Base-by-base conservation (phyloP, 148 eudicot genomes). In the Rhododendron williamsianum region DNA sequence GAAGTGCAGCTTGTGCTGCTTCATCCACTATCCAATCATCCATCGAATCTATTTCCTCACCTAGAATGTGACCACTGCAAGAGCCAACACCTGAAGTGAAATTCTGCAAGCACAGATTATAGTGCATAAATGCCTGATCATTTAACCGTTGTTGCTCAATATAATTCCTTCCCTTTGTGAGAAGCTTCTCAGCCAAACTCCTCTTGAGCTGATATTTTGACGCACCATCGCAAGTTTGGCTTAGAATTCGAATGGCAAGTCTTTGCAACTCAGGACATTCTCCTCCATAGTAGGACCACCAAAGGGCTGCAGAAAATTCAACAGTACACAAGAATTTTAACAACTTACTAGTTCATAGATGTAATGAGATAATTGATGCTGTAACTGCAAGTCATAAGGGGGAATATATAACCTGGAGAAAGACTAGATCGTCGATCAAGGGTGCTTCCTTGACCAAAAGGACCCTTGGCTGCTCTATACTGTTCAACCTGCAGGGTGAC, bases 151-250 rank as follows among this genome's bases (percentile, higher is more conserved):
- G 77, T 46, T 91, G 80, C 74, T 95, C 93, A 6, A 67, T 35
- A 13, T 6, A 49, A 81, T 85, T 90, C 76, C 82, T 76, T 46
- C 83, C 89, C 41, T 85, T 60, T 18, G 84, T 87, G 46, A 91
- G 80, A 48, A 93, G 84, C 60, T 86, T 87, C 86, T 95, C 95
- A 0, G 95, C 97, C 88, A 91, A 38, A 36, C 81, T 88, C 84
- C 91, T 91, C 83, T 87, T 90, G 8, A 94, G 91, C 30, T 85
- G 90, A 86, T 91, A 94, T 33, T 82, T 84, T 72, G 89, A 88
- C 10, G 92, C 94, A 36, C 97, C 97, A 21, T 90, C 86, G 60
- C 98, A 95, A 16, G 91, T 91, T 86, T 91, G 97, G 79, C 95
- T 93, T 38, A 93, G 91, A 46, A 92, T 81, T 86, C 86, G 86